Evolutionary conservation across 805 yeast species (phyloP), one percentile per base, ranked within the genome.

Genomic region (Candida coleopterorum): DNA sequence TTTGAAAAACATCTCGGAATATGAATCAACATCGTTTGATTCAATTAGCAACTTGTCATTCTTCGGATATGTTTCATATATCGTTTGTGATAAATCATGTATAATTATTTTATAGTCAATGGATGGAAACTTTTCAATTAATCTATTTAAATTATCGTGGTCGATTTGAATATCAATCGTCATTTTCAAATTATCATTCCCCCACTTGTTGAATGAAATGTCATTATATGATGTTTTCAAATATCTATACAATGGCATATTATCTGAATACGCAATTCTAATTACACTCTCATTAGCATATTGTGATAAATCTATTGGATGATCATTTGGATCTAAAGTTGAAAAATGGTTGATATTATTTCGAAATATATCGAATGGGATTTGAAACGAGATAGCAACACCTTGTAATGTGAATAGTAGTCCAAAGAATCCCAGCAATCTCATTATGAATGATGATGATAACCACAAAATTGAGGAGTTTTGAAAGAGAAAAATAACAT

Each of bases 1-100:
- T 42, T 70, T 72, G 56, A 87, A 87, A 53, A 87, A 87, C 4
- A 77, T 43, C 40, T 80, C 85, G 0, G 66, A 47, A 35, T 47
- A 41, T 7, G 42, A 41, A 33, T 52, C 35, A 3, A 47, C 39
- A 18, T 49, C 39, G 16, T 18, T 17, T 25, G 20, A 4, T 10
- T 34, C 16, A 4, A 6, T 3, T 3, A 11, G n/a, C 10, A 5
- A 7, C 8, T 15, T 14, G 6, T 12, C 9, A 4, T 26, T 9
- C 15, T 27, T 18, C 9, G 85, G 81, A 40, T 59, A 75, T 0
- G 84, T 70, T 44, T 79, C 82, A 41, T 51, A 68, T 0, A 83
- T 65, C 0, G 72, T 59, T 46, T 75, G 77, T 1, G 83, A 68
- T 37, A 83, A 59, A 50, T 83, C 83, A 1, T 61, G 63, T 30